Evolutionary conservation across 768 basidiomycete genomes (phyloP).

Genomic region (Auriscalpium microsporum): DNA sequence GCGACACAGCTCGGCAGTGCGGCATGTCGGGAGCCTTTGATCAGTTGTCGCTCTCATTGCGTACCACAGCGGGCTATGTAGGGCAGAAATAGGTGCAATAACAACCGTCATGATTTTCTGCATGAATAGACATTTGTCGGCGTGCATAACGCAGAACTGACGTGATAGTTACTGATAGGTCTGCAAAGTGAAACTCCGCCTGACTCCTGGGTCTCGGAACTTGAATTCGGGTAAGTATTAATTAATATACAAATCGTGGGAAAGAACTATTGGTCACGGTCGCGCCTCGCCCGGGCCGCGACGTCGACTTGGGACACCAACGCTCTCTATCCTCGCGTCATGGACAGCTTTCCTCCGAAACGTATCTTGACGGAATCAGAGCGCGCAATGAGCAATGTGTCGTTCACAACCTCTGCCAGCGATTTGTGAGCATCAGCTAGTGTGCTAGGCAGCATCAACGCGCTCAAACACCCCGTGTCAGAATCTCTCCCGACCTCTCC

Average conservation of each 20-base stretch:
- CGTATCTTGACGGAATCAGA: slow-evolving; percentile 1
- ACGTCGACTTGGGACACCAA: slow-evolving; percentile 1
- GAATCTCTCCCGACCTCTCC: slow-evolving; percentile 40
- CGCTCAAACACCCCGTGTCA: slow-evolving; percentile 14
- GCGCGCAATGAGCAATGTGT: not conserved
- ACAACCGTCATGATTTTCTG: too few species aligned
- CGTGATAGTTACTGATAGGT: too few species aligned
- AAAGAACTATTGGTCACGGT: not conserved
- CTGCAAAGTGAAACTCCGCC: not conserved
- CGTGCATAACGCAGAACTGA: too few species aligned
- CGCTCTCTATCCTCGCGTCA: not conserved
- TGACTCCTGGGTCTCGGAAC: slow-evolving; percentile 6
- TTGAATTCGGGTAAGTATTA: slow-evolving; percentile 17
- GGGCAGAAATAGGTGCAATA: too few species aligned
- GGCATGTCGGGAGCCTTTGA: too few species aligned
- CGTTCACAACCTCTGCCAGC: not conserved
- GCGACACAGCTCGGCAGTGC: too few species aligned
- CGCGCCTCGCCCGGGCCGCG: not conserved
- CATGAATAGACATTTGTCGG: too few species aligned
- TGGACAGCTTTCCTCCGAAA: not conserved
- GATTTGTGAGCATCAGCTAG: not conserved
- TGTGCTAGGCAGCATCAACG: not conserved
- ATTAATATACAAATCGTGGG: not conserved
- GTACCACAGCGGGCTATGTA: too few species aligned
- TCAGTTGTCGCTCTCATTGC: too few species aligned